Evolutionary conservation across 2,329 filamentous ascomycete genomes (phyloP), one percentile per base, ranked within the genome.

Genomic region (Aureobasidium sp.): DNA sequence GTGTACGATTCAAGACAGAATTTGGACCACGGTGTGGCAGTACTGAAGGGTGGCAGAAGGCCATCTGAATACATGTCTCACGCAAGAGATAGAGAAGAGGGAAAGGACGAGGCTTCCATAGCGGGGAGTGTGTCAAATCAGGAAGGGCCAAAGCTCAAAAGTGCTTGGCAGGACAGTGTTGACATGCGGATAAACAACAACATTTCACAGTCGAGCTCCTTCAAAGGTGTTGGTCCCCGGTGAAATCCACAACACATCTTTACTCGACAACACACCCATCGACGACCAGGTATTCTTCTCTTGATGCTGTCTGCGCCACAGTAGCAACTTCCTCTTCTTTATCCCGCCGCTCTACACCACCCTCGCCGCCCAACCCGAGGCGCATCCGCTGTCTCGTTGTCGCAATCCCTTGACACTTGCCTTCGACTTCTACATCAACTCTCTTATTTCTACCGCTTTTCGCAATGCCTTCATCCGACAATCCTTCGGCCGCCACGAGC

Each of bases 401-500:
- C 54, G 54, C 54, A 48, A 5, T 21, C 50, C 27, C 8, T 54
- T 11, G 50, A 32, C 32, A 45, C n/a, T 49, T 45, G 45, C 27
- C 48, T 50, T 45, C 13, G 14, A 16, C 25, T n/a, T 7, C 29
- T 11, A 8, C 7, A 29, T 1, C 41, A n/a, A 25, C 41, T 8
- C 41, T 16, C 39, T n/a, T 36, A 10, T 59, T 42, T 30, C 16
- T 50, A 49, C 44, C 53, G 21, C 7, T 58, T 8, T 9, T 30
- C 42, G 6, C 48, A 47, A 62, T 44, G 59, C 59, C 63, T 50
- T 42, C 59, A 54, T 73, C 73, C 70, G 63, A 61, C 62, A 62
- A 66, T 65, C 64, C 37, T 66, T 67, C 54, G 68, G 62, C 62
- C 36, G 64, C 70, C 61, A 77, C 71, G 73, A 89, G 85, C 76